These are phyloP conservation scores for Agaricus sinodeliciosus DNA, from an alignment of 768 basidiomycete species.

Conservation along the genomic window DNA sequence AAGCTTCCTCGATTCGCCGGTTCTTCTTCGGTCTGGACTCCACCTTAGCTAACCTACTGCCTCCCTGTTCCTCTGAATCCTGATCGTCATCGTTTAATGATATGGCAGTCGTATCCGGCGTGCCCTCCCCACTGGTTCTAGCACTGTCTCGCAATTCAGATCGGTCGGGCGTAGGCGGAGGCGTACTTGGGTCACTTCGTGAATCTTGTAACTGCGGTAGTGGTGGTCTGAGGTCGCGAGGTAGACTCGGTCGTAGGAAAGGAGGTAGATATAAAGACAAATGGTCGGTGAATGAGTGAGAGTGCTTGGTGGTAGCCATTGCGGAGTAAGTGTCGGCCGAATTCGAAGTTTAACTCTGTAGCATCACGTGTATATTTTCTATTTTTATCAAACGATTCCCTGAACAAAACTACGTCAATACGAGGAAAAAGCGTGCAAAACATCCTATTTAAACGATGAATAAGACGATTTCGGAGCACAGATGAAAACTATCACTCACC, in stretches of 20 bases:
- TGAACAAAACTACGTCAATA: too few species aligned
- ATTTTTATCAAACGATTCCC: too few species aligned
- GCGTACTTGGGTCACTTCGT: neutral
- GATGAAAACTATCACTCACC: neutral
- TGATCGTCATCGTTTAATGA: neutral
- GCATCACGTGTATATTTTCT: too few species aligned
- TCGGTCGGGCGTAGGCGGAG: neutral
- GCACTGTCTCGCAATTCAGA: neutral
- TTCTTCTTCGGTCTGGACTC: neutral
- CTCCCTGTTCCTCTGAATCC: neutral
- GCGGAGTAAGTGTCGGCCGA: neutral
- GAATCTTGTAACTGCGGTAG: neutral
- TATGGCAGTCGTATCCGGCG: too few species aligned
- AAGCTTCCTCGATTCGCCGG: neutral
- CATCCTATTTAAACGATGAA: too few species aligned
- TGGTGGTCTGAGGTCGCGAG: neutral
- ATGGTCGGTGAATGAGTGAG: slow-evolving; percentile 3
- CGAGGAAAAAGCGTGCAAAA: too few species aligned
- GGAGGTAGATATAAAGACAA: slow-evolving; percentile 1
- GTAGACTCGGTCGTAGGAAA: neutral
- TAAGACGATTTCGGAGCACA: neutral
- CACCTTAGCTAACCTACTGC: neutral
- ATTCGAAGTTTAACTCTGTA: too few species aligned
- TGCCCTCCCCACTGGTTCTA: neutral
- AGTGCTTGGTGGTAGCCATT: neutral